Conservation (phyloP, 768 basidiomycete genomes). For the Lanmaoa pseudosensibilis region DNA sequence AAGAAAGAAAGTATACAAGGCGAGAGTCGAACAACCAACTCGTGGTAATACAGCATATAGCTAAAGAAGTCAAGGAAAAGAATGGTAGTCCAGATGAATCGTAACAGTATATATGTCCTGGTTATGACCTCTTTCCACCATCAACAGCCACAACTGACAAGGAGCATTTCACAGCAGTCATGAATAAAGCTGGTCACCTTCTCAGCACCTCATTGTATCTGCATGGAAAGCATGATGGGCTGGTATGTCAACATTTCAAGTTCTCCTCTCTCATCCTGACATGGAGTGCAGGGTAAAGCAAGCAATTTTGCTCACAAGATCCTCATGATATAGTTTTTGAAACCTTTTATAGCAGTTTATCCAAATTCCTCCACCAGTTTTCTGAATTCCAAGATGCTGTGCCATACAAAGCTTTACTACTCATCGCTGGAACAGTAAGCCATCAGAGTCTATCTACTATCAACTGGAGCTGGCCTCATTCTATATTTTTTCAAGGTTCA, state of each 20-base stretch:
- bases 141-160: no score
- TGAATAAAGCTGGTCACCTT: not conserved
- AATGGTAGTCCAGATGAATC: no score
- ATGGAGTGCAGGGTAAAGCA: not conserved
- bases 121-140: not conserved
- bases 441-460: no score
- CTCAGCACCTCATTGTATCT: not conserved
- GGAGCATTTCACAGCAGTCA: not conserved
- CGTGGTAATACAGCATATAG: no score
- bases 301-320: not conserved
- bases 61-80: no score
- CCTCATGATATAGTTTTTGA: not conserved
- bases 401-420: not conserved
- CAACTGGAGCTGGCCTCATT: no score
- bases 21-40: no score
- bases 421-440: no score
- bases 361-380: not conserved
- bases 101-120: not conserved
- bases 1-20: no score
- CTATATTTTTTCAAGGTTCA: no score
- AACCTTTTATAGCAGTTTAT: not conserved
- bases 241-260: not conserved
- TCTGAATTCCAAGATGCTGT: not conserved
- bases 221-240: not conserved
- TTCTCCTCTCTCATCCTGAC: not conserved